phyloP scores from a whole-genome alignment of 805 yeast species.

The Saccharomycopsis lassenensis region DNA sequence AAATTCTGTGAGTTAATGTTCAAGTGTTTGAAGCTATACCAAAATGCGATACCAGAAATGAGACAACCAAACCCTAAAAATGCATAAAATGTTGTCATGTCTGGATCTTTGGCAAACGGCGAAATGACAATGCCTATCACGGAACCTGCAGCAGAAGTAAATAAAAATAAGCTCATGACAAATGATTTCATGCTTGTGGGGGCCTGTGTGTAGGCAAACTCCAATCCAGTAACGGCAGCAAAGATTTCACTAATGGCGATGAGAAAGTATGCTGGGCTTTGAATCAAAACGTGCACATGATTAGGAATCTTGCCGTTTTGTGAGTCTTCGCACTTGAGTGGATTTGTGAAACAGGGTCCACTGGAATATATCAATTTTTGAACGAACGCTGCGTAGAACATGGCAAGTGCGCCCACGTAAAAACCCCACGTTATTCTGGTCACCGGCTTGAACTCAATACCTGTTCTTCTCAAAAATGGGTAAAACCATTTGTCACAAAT shows the following conservation, averaged over 20 bases:
- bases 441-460: conserved; percentile 48
- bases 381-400: conserved; percentile 67
- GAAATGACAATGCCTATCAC: conserved; percentile 67
- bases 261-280: conserved; percentile 54
- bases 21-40: conserved; percentile 44
- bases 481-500: conserved; percentile 50
- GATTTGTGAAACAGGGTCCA: conserved; percentile 64
- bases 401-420: conserved; percentile 49
- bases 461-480: conserved; percentile 38
- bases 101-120: conserved; percentile 56
- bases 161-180: conserved; percentile 49
- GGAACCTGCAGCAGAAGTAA: conserved; percentile 68
- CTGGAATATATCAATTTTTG: conserved; percentile 59
- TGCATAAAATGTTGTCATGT: conserved; percentile 57
- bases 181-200: conserved; percentile 59
- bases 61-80: conserved; percentile 52
- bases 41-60: conserved; percentile 50
- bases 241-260: conserved; percentile 69
- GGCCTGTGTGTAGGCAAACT: conserved; percentile 77
- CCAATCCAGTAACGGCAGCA: conserved; percentile 73
- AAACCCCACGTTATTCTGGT: conserved; percentile 65
- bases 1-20: conserved; percentile 33
- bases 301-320: conserved; percentile 34
- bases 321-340: conserved; percentile 40
- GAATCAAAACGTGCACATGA: conserved; percentile 56